phyloP scores from a whole-genome alignment of 2,329 filamentous ascomycete genomes.

The Aspergillus sp. region DNA sequence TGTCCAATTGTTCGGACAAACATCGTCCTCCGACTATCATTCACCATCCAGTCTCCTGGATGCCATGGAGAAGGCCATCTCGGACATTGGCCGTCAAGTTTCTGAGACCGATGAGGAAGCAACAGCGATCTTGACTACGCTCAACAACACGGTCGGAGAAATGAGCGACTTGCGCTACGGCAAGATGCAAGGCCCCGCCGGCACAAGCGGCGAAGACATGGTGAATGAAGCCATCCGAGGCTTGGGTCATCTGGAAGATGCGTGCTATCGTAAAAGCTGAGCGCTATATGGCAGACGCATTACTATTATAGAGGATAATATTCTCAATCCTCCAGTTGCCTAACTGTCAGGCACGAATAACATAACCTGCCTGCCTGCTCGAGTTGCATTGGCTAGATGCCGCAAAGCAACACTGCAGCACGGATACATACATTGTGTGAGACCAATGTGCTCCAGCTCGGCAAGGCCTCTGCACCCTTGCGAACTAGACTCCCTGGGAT shows the following conservation, averaged over 20 bases:
- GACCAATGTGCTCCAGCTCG: neutral
- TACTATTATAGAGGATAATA: neutral
- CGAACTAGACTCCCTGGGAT: neutral
- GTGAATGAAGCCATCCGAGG: slow-evolving; percentile 68
- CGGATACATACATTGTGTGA: neutral
- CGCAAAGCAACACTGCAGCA: neutral
- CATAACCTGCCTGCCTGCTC: neutral
- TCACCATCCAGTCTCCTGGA: slow-evolving; percentile 66
- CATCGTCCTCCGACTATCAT: slow-evolving; percentile 54
- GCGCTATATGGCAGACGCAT: neutral
- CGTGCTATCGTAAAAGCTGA: slow-evolving; percentile 52
- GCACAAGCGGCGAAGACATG: slow-evolving; percentile 60
- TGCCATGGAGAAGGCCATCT: slow-evolving; percentile 68
- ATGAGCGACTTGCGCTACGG: slow-evolving; percentile 84
- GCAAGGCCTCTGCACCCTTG: neutral
- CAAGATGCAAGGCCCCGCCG: slow-evolving; percentile 56
- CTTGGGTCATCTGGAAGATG: slow-evolving; percentile 63
- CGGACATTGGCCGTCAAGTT: slow-evolving; percentile 69
- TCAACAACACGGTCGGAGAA: slow-evolving; percentile 67
- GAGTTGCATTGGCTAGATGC: neutral
- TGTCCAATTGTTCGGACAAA: slow-evolving; percentile 61
- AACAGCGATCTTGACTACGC: slow-evolving; percentile 58
- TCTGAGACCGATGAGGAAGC: slow-evolving; percentile 66
- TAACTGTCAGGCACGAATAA: neutral
- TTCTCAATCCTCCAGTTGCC: neutral